Evolutionary conservation across 2,329 filamentous ascomycete genomes (phyloP), one percentile per base, ranked within the genome.

Genomic region (Furcasterigmium sp.): DNA sequence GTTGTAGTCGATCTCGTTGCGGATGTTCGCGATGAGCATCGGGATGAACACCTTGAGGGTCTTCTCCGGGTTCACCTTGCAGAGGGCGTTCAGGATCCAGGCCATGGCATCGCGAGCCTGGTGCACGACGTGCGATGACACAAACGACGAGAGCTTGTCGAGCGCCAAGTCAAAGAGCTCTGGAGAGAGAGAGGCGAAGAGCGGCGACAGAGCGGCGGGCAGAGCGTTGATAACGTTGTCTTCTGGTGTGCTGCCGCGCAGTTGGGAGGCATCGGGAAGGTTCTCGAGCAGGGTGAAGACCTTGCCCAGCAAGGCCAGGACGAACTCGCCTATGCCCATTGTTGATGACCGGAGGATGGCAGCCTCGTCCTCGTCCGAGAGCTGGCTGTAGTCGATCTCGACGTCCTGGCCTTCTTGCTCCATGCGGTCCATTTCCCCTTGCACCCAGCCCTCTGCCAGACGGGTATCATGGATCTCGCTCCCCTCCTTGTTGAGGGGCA

Each of bases 61-160:
- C 68, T 96, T 96, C 60, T 91, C 84, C 0, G 94, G 91, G 54
- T 94, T 88, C 53, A 95, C 89, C 66, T 97, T 97, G 74, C 93
- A 95, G 19, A 98, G 75, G 1, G 89, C 87, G 63, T 96, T 97
- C 66, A 91, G 87, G 42, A 97, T 97, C 76, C 95, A 98, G 2
- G 94, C 93, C 86, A 98, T 96, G 8, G 93, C 91, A 71, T 98
- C 93, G 51, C 91, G 77, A 42, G 93, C 91, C 65, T 97, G 93
- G 56, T 98, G 91, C 15, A 98, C 91, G 39, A 98, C 93, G 67
- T 97, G 93, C 50, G 87, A 87, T 2, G 87, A 84, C 20, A 96
- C 86, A 61, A 98, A 98, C 25, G 87, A 81, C 3, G 90, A 86
- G 53, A 98, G 82, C 70, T 97, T 97, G 47, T 95, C 86, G 40